These are phyloP conservation scores for Torrubiellomyces zombiae DNA, from an alignment of 2,329 filamentous ascomycete species.

Conservation along the genomic window DNA sequence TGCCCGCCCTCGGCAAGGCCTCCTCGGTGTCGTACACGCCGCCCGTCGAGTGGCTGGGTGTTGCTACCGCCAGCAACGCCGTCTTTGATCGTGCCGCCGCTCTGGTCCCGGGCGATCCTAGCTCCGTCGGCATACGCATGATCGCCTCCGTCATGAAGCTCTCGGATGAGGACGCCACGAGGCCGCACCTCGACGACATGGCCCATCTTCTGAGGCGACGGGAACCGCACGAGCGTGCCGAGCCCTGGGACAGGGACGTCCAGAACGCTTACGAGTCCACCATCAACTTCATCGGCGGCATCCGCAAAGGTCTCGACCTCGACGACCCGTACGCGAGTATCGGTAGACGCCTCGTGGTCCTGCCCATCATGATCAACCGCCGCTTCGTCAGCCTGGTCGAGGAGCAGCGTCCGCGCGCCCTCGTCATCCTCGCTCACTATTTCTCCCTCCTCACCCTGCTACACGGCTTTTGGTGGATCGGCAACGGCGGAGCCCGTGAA, in stretches of 20 bases:
- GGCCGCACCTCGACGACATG: slow-evolving; percentile 1
- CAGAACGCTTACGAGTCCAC: slow-evolving; percentile 7
- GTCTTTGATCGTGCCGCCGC: slow-evolving; percentile 6
- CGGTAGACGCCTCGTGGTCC: slow-evolving; percentile 6
- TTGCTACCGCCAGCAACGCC: slow-evolving; percentile 6
- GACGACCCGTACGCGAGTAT: slow-evolving; percentile 1
- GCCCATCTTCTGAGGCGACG: slow-evolving; percentile 5
- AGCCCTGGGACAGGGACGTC: slow-evolving; percentile 5
- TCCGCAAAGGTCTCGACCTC: slow-evolving; percentile 6
- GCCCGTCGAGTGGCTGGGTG: slow-evolving; percentile 8
- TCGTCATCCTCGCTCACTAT: slow-evolving; percentile 9
- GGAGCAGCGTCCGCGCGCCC: slow-evolving; percentile 7
- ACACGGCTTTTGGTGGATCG: slow-evolving; percentile 7
- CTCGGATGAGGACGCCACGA: slow-evolving; percentile 3
- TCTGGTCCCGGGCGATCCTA: slow-evolving; percentile 2
- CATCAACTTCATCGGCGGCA: slow-evolving; percentile 7
- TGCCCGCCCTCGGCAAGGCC: too few species aligned
- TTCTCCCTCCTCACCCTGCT: slow-evolving; percentile 7
- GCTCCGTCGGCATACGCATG: slow-evolving; percentile 4
- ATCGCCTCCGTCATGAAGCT: slow-evolving; percentile 4
- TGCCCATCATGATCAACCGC: slow-evolving; percentile 7
- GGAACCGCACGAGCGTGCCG: slow-evolving; percentile 4
- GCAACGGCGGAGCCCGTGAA: slow-evolving; percentile 6
- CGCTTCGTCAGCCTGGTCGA: slow-evolving; percentile 7
- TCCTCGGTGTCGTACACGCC: slow-evolving; percentile 7